Percentiles rank a stretch among this genome's conserved stretches.
Conservation (phyloP, 352 stramenopile genomes). For the Pythium brassicae region DNA sequence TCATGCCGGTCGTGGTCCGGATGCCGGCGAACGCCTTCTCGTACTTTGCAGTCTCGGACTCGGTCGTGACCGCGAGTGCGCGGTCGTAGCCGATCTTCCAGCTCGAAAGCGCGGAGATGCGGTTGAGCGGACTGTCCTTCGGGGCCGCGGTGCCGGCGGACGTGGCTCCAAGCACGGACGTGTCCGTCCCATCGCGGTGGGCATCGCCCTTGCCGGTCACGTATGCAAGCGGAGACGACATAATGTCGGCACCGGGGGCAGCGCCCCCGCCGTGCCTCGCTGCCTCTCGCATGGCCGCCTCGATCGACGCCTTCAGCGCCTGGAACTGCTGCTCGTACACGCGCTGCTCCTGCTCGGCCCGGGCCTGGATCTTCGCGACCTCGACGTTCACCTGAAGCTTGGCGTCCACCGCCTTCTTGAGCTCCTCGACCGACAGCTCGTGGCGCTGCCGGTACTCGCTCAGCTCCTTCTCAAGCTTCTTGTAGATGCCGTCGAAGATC, state of each 20-base stretch:
- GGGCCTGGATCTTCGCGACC: conserved; percentile 41
- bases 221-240: background rate
- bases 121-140: conserved; percentile 40
- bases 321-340: conserved; percentile 66
- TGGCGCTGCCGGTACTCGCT: conserved; percentile 45
- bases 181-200: background rate
- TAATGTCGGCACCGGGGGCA: background rate
- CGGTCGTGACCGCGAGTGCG: conserved; percentile 39
- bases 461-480: conserved; percentile 76
- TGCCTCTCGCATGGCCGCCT: conserved; percentile 34
- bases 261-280: conserved; percentile 4
- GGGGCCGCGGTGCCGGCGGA: background rate
- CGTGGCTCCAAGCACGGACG: too few species aligned
- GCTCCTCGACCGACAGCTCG: conserved; percentile 38
- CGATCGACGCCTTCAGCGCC: conserved; percentile 50
- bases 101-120: conserved; percentile 49
- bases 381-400: conserved; percentile 42
- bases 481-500: conserved; percentile 84
- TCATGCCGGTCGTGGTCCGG: conserved; percentile 43
- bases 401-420: conserved; percentile 36
- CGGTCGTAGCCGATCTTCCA: conserved; percentile 78
- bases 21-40: conserved; percentile 62
- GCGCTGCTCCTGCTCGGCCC: conserved; percentile 47
- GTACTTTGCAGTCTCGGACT: conserved; percentile 51
- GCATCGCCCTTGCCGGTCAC: background rate